Conservation (phyloP, 1,284 basidiomycete genomes). For the Flammula alnicola region DNA sequence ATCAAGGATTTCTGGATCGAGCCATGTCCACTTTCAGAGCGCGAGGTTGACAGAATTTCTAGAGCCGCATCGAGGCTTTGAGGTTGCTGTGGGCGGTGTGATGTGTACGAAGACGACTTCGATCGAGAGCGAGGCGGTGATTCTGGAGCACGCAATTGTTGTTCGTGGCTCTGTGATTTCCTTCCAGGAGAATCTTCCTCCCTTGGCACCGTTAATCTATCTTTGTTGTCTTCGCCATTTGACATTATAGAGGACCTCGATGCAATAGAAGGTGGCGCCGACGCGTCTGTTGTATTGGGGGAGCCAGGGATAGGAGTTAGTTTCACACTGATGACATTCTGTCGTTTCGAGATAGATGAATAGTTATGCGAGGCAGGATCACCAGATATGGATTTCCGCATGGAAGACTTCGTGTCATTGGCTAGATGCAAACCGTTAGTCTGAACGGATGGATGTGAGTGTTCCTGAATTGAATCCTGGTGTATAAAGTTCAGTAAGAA, state of each 20-base stretch:
- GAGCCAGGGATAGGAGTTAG: constrained; percentile 68
- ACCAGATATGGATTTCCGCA: constrained; percentile 44
- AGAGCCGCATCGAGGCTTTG: constrained; percentile 63
- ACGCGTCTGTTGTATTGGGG: constrained; percentile 57
- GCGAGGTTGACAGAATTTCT: constrained; percentile 53
- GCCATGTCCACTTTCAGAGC: constrained; percentile 47
- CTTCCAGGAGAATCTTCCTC: constrained; percentile 24
- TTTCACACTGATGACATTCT: constrained; percentile 38
- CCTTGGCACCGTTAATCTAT: constrained; percentile 24
- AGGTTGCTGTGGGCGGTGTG: constrained; percentile 49
- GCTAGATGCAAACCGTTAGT: constrained; percentile 26
- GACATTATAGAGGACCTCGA: constrained; percentile 34
- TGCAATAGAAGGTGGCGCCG: constrained; percentile 47
- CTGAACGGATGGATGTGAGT: constrained; percentile 20
- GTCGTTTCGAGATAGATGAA: constrained; percentile 31
- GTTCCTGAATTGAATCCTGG: constrained; percentile 10
- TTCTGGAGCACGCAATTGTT: constrained; percentile 32
- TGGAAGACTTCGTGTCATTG: constrained; percentile 24
- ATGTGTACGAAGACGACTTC: constrained; percentile 55
- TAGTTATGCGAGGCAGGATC: constrained; percentile 37
- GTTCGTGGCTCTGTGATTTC: constrained; percentile 34
- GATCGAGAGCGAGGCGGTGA: constrained; percentile 42
- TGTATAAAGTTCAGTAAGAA: not conserved
- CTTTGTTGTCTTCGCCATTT: constrained; percentile 21
- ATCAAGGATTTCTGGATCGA: constrained; percentile 30